Conservation (phyloP, 495 filamentous ascomycete species). For the Astrocystis sublimbata region DNA sequence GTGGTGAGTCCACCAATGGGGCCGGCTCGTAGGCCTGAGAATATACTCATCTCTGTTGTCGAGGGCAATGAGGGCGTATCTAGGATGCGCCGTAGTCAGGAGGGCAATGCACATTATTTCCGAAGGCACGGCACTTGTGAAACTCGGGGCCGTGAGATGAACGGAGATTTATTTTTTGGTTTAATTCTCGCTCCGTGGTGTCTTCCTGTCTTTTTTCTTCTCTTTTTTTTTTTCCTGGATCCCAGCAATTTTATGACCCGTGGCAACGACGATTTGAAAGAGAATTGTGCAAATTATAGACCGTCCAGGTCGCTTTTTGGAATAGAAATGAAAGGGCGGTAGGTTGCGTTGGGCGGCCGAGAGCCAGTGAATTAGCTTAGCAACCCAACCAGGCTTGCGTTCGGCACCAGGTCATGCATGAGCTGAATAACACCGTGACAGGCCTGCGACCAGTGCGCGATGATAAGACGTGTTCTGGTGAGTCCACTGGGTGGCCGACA, state of each 20-base stretch:
- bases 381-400: background rate
- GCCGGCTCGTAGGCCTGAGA: constrained; percentile 77
- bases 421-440: constrained; percentile 14
- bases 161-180: background rate
- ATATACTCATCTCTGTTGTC: constrained; percentile 98
- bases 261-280: too few relatives aligned
- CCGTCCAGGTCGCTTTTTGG: background rate
- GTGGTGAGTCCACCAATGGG: constrained; percentile 73
- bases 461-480: background rate
- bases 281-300: background rate
- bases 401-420: constrained; percentile 17
- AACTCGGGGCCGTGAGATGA: background rate
- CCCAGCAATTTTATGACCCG: too few relatives aligned
- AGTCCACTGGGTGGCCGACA: constrained; percentile 16
- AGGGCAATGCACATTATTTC: constrained; percentile 86
- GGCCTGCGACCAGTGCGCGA: background rate
- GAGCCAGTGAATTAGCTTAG: constrained; percentile 16
- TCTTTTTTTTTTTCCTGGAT: too few relatives aligned
- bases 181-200: background rate
- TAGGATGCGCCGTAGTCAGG: constrained; percentile 84
- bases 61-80: constrained; percentile 84
- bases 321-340: background rate
- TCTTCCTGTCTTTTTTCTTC: background rate
- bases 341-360: constrained; percentile 15
- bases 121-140: background rate